Conservation (phyloP, 495 filamentous ascomycete genomes). For the Penicillium flavigenum region DNA sequence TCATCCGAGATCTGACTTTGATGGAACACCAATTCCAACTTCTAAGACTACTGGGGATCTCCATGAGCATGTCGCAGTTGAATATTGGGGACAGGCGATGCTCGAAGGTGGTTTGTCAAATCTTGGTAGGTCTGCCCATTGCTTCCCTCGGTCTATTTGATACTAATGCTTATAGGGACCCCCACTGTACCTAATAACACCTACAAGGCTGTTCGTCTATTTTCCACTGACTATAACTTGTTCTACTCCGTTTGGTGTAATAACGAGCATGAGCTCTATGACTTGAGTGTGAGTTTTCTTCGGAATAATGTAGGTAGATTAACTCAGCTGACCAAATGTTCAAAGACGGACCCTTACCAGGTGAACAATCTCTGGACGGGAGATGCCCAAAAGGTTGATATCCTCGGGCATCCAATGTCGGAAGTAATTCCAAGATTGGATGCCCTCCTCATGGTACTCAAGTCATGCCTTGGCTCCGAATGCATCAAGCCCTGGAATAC, state of each 20-base stretch:
- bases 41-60: conserved; percentile 33
- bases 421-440: conserved; percentile 45
- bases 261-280: conserved; percentile 63
- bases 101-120: no score
- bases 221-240: conserved; percentile 54
- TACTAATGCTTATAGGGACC: no score
- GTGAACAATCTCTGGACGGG: conserved; percentile 54
- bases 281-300: conserved; percentile 48
- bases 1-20: conserved; percentile 53
- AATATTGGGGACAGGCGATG: conserved; percentile 55
- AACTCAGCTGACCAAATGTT: not conserved
- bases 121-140: no score
- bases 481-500: conserved; percentile 60
- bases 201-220: conserved; percentile 61
- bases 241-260: conserved; percentile 68
- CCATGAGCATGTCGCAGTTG: conserved; percentile 65
- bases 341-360: conserved; percentile 58
- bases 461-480: conserved; percentile 57
- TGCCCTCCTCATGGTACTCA: conserved; percentile 60
- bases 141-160: no score
- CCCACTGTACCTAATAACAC: conserved; percentile 50
- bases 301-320: not conserved
- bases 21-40: conserved; percentile 55
- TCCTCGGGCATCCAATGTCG: no score
- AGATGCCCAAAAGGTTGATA: not conserved